phyloP scores from a whole-genome alignment of 371 early-diverging fungal genomes.

The Parasitella parasitica region DNA sequence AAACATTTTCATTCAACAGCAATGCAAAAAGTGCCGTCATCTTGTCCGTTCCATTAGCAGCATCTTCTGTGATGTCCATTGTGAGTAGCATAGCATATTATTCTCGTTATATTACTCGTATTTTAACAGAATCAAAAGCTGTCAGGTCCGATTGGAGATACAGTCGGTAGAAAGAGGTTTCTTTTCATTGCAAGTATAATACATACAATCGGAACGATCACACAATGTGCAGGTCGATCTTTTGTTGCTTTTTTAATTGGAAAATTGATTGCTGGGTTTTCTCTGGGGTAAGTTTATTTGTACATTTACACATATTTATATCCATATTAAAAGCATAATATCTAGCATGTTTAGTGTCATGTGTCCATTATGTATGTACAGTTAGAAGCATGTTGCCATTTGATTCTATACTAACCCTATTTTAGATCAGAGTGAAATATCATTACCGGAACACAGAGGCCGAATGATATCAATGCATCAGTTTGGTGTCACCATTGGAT shows the following conservation, averaged over 20 bases:
- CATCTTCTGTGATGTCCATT: conserved; percentile 32
- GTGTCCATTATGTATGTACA: neutral
- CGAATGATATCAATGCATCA: conserved; percentile 87
- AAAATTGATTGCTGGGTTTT: conserved; percentile 67
- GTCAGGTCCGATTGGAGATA: conserved; percentile 39
- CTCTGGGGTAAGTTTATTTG: conserved; percentile 49
- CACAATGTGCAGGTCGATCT: conserved; percentile 57
- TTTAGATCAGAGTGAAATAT: conserved; percentile 82
- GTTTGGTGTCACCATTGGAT: conserved; percentile 78
- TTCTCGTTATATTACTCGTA: no score
- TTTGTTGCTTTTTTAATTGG: conserved; percentile 63
- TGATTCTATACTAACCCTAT: conserved; percentile 6
- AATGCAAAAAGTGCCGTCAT: conserved; percentile 26
- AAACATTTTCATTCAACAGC: conserved; percentile 29
- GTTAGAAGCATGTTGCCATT: neutral
- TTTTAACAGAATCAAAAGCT: neutral
- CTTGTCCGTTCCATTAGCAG: conserved; percentile 28
- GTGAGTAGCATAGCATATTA: conserved; percentile 2
- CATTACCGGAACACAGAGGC: conserved; percentile 84
- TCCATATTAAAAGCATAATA: no score
- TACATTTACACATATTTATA: neutral
- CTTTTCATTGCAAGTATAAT: conserved; percentile 56
- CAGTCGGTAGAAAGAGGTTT: conserved; percentile 36
- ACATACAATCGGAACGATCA: conserved; percentile 69
- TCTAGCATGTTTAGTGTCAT: neutral